phyloP scores from a whole-genome alignment of 441 rosid species.

The Pelargonium myrrhifolium region DNA sequence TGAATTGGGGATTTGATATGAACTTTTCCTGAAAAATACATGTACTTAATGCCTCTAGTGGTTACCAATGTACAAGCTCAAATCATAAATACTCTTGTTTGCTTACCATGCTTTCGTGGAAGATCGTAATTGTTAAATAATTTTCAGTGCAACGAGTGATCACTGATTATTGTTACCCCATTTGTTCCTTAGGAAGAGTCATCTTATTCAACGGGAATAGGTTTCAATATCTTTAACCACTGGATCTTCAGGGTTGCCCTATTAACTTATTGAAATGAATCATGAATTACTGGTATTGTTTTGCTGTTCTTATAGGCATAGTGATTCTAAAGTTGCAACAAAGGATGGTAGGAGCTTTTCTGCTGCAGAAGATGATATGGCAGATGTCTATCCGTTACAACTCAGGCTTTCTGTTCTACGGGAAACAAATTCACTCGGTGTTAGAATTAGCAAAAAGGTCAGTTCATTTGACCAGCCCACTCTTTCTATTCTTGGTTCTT shows the following conservation, averaged over 20 bases:
- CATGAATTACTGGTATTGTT: conserved; percentile 9
- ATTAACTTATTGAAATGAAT: conserved; percentile 3
- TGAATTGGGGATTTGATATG: not conserved
- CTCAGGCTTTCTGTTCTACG: conserved; percentile 65
- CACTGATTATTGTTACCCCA: not conserved
- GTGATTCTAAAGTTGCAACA: conserved; percentile 55
- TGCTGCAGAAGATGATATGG: conserved; percentile 82
- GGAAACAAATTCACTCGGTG: conserved; percentile 67
- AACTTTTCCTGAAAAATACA: not conserved
- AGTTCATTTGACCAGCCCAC: conserved; percentile 16
- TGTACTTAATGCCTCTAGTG: not conserved
- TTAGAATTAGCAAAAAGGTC: conserved; percentile 90
- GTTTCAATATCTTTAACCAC: conserved; percentile 1
- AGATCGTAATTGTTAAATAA: not conserved
- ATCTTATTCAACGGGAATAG: not conserved
- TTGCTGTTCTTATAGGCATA: conserved; percentile 50
- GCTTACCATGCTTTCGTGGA: not conserved
- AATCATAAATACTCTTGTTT: not conserved
- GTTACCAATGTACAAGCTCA: not conserved
- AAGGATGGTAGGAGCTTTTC: conserved; percentile 61
- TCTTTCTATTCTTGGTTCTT: conserved; percentile 18
- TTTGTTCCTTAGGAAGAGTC: not conserved
- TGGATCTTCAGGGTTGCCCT: not conserved
- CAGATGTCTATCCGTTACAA: conserved; percentile 88
- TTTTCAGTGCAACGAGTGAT: not conserved